Conservation (phyloP, 2,329 filamentous ascomycete species). For the Ambrosiella cleistominuta region DNA sequence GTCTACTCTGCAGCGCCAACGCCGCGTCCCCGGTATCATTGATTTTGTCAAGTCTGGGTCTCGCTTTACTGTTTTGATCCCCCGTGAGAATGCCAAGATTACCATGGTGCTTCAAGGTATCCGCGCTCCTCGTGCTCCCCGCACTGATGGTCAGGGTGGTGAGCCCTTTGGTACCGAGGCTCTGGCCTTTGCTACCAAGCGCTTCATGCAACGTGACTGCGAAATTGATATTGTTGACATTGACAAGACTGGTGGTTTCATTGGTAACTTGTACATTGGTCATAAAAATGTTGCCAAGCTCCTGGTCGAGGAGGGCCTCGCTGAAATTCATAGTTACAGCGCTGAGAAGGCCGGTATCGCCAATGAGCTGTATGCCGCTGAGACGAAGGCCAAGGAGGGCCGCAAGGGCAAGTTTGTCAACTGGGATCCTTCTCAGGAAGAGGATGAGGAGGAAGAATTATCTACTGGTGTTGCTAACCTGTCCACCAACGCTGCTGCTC, state of each 20-base stretch:
- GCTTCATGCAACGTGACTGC: conserved; percentile 84
- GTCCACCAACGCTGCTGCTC: conserved; percentile 20
- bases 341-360: conserved; percentile 89
- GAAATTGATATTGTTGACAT: conserved; percentile 90
- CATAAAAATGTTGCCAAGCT: conserved; percentile 90
- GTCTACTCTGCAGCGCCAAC: conserved; percentile 71
- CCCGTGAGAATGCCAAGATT: conserved; percentile 82
- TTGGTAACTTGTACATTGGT: conserved; percentile 82
- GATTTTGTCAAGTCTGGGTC: conserved; percentile 98
- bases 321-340: conserved; percentile 83
- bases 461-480: conserved; percentile 28
- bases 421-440: conserved; percentile 81
- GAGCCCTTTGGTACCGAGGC: conserved; percentile 95
- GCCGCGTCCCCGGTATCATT: conserved; percentile 80
- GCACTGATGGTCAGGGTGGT: conserved; percentile 54
- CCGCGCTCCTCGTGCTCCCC: conserved; percentile 71
- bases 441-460: conserved; percentile 34
- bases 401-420: conserved; percentile 82
- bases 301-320: conserved; percentile 83
- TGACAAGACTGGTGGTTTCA: conserved; percentile 95
- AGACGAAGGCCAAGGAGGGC: conserved; percentile 75
- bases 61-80: conserved; percentile 79
- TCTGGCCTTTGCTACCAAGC: conserved; percentile 72
- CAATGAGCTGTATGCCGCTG: conserved; percentile 69
- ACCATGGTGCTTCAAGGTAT: conserved; percentile 91